These are phyloP conservation scores for Nannizzia gypsea DNA, from an alignment of 2,329 filamentous ascomycete species.

Conservation along the genomic window DNA sequence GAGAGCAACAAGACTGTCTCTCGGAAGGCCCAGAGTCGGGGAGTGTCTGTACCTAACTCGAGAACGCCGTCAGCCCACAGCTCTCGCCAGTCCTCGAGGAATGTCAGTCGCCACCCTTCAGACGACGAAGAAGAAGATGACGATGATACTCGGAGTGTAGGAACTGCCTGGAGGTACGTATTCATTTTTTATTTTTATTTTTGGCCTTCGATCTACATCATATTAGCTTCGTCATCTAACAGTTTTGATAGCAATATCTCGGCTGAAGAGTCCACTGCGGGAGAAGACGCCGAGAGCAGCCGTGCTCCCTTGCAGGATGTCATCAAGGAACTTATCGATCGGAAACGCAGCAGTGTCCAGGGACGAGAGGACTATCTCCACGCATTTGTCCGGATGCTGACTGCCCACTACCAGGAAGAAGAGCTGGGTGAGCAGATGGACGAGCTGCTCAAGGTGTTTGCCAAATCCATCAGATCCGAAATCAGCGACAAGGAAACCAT, in stretches of 20 bases:
- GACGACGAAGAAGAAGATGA: slow-evolving; percentile 49
- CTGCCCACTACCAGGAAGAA: slow-evolving; percentile 54
- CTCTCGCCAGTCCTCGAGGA: slow-evolving; percentile 44
- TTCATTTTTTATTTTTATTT: background rate
- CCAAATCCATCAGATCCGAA: slow-evolving; percentile 59
- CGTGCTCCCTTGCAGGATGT: slow-evolving; percentile 43
- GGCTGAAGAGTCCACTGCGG: slow-evolving; percentile 40
- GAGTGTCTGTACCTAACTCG: slow-evolving; percentile 43
- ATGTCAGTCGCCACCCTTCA: slow-evolving; percentile 41
- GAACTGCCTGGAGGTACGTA: slow-evolving; percentile 41
- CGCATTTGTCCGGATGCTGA: slow-evolving; percentile 53
- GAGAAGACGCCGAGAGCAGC: background rate
- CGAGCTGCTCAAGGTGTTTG: slow-evolving; percentile 54
- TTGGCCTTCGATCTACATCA: no score
- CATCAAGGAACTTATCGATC: slow-evolving; percentile 60
- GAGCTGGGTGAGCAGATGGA: slow-evolving; percentile 47
- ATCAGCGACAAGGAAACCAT: slow-evolving; percentile 57
- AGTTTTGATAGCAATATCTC: slow-evolving; percentile 44
- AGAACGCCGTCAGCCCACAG: slow-evolving; percentile 41
- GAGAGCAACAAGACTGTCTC: slow-evolving; percentile 56
- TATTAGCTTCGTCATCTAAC: background rate
- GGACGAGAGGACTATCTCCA: slow-evolving; percentile 55
- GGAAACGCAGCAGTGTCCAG: slow-evolving; percentile 65
- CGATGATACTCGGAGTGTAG: slow-evolving; percentile 43
- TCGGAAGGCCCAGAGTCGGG: slow-evolving; percentile 39